phyloP scores from a whole-genome alignment of 768 basidiomycete genomes.

The Xerocomellus chrysenteron region DNA sequence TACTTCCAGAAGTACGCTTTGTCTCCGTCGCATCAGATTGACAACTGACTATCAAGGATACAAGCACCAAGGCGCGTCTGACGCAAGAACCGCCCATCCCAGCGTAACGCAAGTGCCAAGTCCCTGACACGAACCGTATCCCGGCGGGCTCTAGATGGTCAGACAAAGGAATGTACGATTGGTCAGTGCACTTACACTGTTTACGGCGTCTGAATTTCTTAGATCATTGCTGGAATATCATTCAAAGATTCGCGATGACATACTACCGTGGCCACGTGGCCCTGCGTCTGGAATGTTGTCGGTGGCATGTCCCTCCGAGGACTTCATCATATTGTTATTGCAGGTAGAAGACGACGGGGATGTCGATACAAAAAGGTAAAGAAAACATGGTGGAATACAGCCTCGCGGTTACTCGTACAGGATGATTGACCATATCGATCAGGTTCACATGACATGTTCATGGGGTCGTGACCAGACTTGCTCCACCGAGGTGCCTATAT shows the following conservation, averaged over 20 bases:
- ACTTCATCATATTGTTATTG: slow-evolving; percentile 2
- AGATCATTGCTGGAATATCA: background rate
- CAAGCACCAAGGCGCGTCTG: slow-evolving; percentile 8
- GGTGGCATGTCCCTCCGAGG: background rate
- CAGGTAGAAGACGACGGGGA: background rate
- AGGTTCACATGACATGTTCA: slow-evolving; percentile 9
- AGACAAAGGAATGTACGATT: background rate
- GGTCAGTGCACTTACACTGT: background rate
- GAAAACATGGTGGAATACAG: background rate
- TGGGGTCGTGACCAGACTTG: slow-evolving; percentile 27
- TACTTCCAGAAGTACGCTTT: slow-evolving; percentile 14
- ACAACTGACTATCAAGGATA: background rate
- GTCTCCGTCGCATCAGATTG: background rate
- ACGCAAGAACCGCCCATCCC: slow-evolving; percentile 13
- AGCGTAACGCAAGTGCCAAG: background rate
- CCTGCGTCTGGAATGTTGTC: background rate
- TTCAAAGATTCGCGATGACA: background rate
- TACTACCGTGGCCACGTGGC: slow-evolving; percentile 10
- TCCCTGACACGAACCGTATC: background rate
- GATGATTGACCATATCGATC: slow-evolving; percentile 4
- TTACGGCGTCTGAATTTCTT: background rate
- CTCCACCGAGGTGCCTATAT: slow-evolving; percentile 27
- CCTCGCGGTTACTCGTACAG: slow-evolving; percentile 17
- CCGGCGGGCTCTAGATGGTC: background rate
- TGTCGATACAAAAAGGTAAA: slow-evolving; percentile 11